Base-by-base conservation (phyloP, 140 eudicot genomes). In the Oenanthe javanica region DNA sequence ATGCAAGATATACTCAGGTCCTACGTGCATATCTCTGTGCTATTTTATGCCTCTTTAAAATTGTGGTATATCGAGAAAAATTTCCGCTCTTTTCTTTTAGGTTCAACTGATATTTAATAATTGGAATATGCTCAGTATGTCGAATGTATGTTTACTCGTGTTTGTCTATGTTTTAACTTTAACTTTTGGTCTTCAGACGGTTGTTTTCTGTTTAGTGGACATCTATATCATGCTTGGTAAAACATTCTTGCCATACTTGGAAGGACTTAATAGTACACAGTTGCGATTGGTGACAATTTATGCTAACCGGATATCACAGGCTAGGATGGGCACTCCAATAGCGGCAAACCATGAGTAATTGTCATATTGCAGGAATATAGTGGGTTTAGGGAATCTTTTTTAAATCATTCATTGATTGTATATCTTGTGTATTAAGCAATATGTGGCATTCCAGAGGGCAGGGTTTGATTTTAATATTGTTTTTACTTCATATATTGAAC, bases 181-280 rank as follows among this genome's bases (percentile, higher is more conserved):
- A 38, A 79, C 69, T 81, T 52, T 42, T 75, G 85, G 87, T 50
- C 75, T 72, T 88, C 98, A 94, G 98, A 92, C 97, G 31, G 97
- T 94, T 84, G 98, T 94, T 63, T 94, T 94, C 83, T 94, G 98
- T 84, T 90, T 94, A 77, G 98, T 94, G 55, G 98, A 94, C 87
- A 92, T 92, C 54, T 94, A 94, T 81, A 94, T 92, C 77, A 92
- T 92, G 97, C 96, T 94, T 12, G 97, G 98, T 66, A 94, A 89
- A 88, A 89, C 88, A 59, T 94, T 92, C 67, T 86, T 92, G 81
- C 98, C 97, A 18, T 84, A 94, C 84, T 82, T 94, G 88, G 96
- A 92, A 86, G 96, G 98, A 42, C 96, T 94, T 25, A 94, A 90
- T 84, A 92, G 93, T 79, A 94, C 98, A 42, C 97, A 94, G 78